A percentile compares a stretch with the other conserved stretches of the same genome.
These are phyloP conservation scores for Sporothrix protearum DNA, from an alignment of 2,329 filamentous ascomycete species.

Conservation along the genomic window DNA sequence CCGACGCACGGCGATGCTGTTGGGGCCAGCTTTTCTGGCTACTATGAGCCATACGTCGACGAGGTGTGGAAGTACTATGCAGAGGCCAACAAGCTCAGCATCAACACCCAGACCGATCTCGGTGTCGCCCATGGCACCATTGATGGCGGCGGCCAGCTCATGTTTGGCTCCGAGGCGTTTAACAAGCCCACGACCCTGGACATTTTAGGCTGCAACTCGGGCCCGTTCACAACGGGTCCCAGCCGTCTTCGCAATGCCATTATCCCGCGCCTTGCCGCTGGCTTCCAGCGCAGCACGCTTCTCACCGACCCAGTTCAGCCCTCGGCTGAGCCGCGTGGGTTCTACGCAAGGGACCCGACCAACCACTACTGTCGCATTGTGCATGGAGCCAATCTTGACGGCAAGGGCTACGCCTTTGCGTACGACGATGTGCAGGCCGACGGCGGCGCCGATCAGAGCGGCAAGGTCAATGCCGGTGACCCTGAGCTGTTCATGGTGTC, in stretches of 20 bases:
- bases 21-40: slow-evolving; percentile 43
- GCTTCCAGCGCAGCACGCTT: slow-evolving; percentile 54
- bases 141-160: slow-evolving; percentile 27
- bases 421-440: slow-evolving; percentile 58
- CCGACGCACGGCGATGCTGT: slow-evolving; percentile 45
- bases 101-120: slow-evolving; percentile 62
- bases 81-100: slow-evolving; percentile 39
- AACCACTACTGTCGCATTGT: slow-evolving; percentile 59
- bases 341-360: slow-evolving; percentile 43
- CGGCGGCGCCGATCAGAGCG: slow-evolving; percentile 51
- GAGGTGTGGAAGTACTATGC: slow-evolving; percentile 42
- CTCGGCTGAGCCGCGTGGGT: slow-evolving; percentile 37
- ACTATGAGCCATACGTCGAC: slow-evolving; percentile 44
- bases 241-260: slow-evolving; percentile 42
- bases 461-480: slow-evolving; percentile 52
- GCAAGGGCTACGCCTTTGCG: slow-evolving; percentile 57
- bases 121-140: slow-evolving; percentile 54
- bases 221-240: slow-evolving; percentile 52
- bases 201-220: slow-evolving; percentile 64
- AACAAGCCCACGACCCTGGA: slow-evolving; percentile 55
- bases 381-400: slow-evolving; percentile 51
- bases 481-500: slow-evolving; percentile 49
- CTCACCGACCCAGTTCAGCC: slow-evolving; percentile 31
- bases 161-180: slow-evolving; percentile 43
- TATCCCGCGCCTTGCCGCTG: slow-evolving; percentile 49